These are phyloP conservation scores for Medicago lupulina DNA, from an alignment of 306 rosid species.

Conservation along the genomic window DNA sequence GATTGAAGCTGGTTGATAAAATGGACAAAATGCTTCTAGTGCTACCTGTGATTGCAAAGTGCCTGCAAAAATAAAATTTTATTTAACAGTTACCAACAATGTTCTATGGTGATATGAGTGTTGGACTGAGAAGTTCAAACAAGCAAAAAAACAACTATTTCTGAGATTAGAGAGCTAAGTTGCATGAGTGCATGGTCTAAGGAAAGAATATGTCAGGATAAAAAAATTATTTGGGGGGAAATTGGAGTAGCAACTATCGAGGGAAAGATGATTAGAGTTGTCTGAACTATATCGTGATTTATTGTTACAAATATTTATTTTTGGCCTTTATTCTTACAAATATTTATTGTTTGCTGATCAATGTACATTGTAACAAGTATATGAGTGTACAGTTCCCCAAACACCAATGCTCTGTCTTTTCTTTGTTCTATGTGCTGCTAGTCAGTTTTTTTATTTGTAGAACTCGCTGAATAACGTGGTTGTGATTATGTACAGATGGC, in stretches of 20 bases:
- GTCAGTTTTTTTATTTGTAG: conserved; percentile 28
- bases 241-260: background rate
- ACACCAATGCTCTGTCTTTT: background rate
- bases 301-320: background rate
- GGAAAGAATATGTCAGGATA: background rate
- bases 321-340: background rate
- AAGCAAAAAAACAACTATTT: background rate
- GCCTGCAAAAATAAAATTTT: background rate
- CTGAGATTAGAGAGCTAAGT: background rate
- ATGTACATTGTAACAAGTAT: conserved; percentile 25
- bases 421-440: conserved; percentile 1
- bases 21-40: no score
- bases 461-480: conserved; percentile 32
- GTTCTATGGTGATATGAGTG: background rate
- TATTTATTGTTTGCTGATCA: conserved; percentile 9
- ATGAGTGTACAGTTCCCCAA: background rate
- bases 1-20: no score
- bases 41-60: no score
- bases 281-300: background rate
- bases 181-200: background rate
- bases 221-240: background rate
- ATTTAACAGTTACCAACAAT: background rate
- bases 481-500: conserved; percentile 61
- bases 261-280: background rate
- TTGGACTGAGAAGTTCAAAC: background rate